Percentiles rank a stretch among this genome's conserved stretches.
These are phyloP conservation scores for Malus sieversii DNA, from an alignment of 306 rosid species.

Conservation along the genomic window DNA sequence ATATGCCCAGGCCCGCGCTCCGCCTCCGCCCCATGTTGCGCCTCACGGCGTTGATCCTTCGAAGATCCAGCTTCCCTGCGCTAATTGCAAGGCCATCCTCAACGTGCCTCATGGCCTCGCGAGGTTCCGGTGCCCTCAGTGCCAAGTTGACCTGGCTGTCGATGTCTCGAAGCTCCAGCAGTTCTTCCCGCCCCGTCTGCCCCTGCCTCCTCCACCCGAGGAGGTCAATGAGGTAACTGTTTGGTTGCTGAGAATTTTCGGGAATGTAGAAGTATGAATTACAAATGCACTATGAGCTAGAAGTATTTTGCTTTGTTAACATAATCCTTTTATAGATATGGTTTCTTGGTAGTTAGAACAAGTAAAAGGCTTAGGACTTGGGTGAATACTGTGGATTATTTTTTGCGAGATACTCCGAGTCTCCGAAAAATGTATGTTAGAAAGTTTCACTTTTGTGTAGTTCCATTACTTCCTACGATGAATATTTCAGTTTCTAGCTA, in stretches of 20 bases:
- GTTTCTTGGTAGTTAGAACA: background rate
- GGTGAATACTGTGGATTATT: background rate
- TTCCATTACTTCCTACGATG: background rate
- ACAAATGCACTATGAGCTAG: background rate
- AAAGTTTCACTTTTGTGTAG: background rate
- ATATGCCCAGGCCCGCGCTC: slow-evolving; percentile 8
- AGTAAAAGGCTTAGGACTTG: background rate
- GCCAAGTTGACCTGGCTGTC: slow-evolving; percentile 78
- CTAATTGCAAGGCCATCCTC: slow-evolving; percentile 81
- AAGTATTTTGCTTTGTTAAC: background rate
- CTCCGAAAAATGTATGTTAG: background rate
- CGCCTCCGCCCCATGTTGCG: slow-evolving; percentile 33
- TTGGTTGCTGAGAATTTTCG: background rate
- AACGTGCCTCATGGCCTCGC: slow-evolving; percentile 90
- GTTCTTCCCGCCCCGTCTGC: slow-evolving; percentile 17
- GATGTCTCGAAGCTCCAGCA: slow-evolving; percentile 52
- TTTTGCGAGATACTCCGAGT: background rate
- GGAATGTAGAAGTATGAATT: background rate
- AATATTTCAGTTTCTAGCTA: background rate
- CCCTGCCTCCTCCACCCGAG: slow-evolving; percentile 33
- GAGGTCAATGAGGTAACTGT: slow-evolving; percentile 52
- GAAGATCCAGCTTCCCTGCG: slow-evolving; percentile 97
- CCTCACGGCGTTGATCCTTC: slow-evolving; percentile 94
- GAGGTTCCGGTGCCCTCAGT: slow-evolving; percentile 80
- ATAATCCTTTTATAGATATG: background rate